Evolutionary conservation across 495 filamentous ascomycete genomes (phyloP), one percentile per base, ranked within the genome.

Genomic region (Melanomma pulvis-pyrius): DNA sequence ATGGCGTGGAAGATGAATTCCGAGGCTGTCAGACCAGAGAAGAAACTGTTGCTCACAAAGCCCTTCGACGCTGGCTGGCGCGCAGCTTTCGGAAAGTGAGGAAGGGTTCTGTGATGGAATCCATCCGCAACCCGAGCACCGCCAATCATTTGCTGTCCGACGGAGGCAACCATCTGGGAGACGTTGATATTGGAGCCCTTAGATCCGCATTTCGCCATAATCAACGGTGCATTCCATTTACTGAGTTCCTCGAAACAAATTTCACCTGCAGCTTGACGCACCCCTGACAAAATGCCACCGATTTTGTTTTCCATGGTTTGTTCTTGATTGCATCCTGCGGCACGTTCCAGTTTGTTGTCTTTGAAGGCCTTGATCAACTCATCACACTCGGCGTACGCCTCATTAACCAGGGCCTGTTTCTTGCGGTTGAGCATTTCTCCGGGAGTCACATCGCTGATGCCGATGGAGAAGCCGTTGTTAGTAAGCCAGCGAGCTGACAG

Each of bases 1-100:
- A 98, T 97, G 64, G 94, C 94, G 82, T 98, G 94, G 81, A 98
- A 98, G 64, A 97, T 85, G 78, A 98, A 97, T 73, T 98, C 94
- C 0, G 87, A 90, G 2, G 96, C 92, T 11, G 84, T 80, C 2
- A 98, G 79, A n/a, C 96, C 94, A 0, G 89, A 90, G 78, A 94
- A 98, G 82, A 98, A 98, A 79, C 92, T 97, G 79, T 98, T 98
- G 51, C 86, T 82, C 19, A 98, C 94, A 79, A 98, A 98, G 61
- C 94, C 94, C 77, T 98, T 98, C 0, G 93, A 92, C 0, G 92
- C 88, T 22, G 94, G 92, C 71, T 93, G 88, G 24, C 92, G 89
- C 21, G 91, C 87, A 70, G 92, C 92, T 75, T 97, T 98, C 19
- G 92, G 89, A 76, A 98, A 98, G 76, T 98, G 96, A 34, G 96